A percentile compares a stretch with the other conserved stretches of the same genome.
These are phyloP conservation scores for Naganishia kalamii DNA, from an alignment of 768 basidiomycete genomes.

Conservation along the genomic window DNA sequence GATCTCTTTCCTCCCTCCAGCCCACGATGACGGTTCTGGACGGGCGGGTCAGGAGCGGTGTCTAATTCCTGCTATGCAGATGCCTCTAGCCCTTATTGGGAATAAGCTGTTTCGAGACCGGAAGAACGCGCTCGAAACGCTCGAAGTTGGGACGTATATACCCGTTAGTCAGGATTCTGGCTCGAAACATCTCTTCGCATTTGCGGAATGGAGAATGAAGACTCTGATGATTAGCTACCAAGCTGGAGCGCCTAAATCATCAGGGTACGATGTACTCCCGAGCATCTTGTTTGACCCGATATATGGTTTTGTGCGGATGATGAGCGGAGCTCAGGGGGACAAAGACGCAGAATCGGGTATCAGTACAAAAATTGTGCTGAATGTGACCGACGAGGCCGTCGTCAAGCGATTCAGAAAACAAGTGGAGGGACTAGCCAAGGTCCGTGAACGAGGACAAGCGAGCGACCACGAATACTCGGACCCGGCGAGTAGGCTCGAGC, in stretches of 20 bases:
- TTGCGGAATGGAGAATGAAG: conserved; percentile 13
- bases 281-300: conserved; percentile 14
- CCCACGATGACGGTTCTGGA: neutral
- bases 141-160: conserved; percentile 13
- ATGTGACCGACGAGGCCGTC: neutral
- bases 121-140: neutral
- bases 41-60: neutral
- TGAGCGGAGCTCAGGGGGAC: neutral
- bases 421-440: neutral
- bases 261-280: neutral
- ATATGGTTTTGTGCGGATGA: conserved; percentile 17
- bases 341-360: neutral
- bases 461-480: neutral
- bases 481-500: neutral
- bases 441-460: neutral
- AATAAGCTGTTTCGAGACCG: neutral
- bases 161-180: conserved; percentile 10
- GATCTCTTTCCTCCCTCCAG: neutral
- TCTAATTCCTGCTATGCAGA: neutral
- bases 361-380: neutral
- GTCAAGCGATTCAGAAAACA: neutral
- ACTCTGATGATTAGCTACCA: conserved; percentile 1
- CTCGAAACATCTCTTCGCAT: conserved; percentile 2
- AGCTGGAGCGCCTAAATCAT: neutral
- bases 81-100: conserved; percentile 7